Evolutionary conservation across 1,284 basidiomycete species (phyloP).

Genomic region (Apiotrichum gamsii): DNA sequence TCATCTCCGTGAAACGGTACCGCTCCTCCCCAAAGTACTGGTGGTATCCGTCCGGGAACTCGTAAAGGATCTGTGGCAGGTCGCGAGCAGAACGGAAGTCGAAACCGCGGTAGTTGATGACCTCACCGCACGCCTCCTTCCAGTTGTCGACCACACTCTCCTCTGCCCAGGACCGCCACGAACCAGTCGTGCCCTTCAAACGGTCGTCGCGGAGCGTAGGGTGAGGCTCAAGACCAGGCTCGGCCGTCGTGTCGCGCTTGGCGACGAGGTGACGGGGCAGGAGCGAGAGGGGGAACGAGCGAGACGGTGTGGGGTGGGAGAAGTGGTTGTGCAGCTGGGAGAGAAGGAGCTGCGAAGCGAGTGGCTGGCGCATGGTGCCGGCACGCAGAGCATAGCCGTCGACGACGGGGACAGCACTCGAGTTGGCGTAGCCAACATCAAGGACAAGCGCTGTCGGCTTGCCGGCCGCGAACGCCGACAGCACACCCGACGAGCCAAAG

Average conservation of each 20-base stretch:
- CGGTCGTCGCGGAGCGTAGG: constrained; percentile 70
- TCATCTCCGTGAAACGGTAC: constrained; percentile 77
- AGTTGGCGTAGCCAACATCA: constrained; percentile 82
- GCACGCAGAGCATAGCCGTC: constrained; percentile 97
- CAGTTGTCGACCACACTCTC: constrained; percentile 83
- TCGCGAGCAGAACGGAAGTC: constrained; percentile 33
- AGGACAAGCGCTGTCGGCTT: constrained; percentile 93
- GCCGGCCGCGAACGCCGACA: constrained; percentile 95
- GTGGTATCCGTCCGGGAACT: constrained; percentile 94
- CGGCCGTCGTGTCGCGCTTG: constrained; percentile 61
- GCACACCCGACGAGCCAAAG: constrained; percentile 90
- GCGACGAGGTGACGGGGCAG: constrained; percentile 77
- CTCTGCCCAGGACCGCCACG: constrained; percentile 79
- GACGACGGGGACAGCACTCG: constrained; percentile 88
- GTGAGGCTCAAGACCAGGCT: constrained; percentile 59
- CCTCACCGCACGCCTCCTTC: constrained; percentile 80
- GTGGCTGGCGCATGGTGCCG: constrained; percentile 49
- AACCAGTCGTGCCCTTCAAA: constrained; percentile 63
- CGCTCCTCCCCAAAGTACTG: constrained; percentile 77
- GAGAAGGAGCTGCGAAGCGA: constrained; percentile 40
- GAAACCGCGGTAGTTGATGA: constrained; percentile 48
- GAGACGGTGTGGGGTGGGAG: constrained; percentile 22
- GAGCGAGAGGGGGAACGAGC: constrained; percentile 39
- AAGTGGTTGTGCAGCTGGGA: constrained; percentile 44
- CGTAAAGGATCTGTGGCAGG: constrained; percentile 55